These are phyloP conservation scores for Vitis rotundifolia DNA, from an alignment of 164 flowering plant genomes.

Conservation along the genomic window DNA sequence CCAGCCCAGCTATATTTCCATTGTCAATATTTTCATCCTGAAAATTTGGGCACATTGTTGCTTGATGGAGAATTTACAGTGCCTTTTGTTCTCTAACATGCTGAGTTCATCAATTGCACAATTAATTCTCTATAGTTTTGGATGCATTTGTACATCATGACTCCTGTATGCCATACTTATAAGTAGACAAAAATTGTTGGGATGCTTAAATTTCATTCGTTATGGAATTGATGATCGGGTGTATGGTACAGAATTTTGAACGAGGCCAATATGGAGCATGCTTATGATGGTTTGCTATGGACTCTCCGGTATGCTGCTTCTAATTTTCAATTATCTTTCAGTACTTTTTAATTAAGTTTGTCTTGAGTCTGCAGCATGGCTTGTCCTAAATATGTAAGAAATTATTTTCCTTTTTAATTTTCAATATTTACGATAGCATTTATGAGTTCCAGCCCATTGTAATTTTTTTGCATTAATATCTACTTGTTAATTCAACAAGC, in stretches of 20 bases:
- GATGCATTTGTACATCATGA: neutral
- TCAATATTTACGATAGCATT: neutral
- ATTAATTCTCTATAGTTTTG: neutral
- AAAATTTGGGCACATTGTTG: no score
- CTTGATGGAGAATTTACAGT: no score
- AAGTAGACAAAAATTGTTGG: no score
- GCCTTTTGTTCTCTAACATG: neutral
- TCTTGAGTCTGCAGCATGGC: neutral
- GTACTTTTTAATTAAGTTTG: neutral
- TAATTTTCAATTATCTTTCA: neutral
- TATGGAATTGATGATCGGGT: constrained; percentile 4
- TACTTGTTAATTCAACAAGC: no score
- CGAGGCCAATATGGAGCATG: constrained; percentile 66
- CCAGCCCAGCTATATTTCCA: no score
- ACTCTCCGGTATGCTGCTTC: constrained; percentile 65
- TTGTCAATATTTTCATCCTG: no score
- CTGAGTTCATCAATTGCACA: neutral
- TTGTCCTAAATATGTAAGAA: neutral
- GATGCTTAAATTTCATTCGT: neutral
- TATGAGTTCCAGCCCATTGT: neutral
- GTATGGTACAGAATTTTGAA: constrained; percentile 57
- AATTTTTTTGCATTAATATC: neutral
- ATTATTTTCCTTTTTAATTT: no score
- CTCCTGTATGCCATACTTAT: neutral
- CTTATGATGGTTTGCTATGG: constrained; percentile 88